These are phyloP conservation scores for Sphaerosporella brunnea DNA, from an alignment of 495 filamentous ascomycete species.

Conservation along the genomic window DNA sequence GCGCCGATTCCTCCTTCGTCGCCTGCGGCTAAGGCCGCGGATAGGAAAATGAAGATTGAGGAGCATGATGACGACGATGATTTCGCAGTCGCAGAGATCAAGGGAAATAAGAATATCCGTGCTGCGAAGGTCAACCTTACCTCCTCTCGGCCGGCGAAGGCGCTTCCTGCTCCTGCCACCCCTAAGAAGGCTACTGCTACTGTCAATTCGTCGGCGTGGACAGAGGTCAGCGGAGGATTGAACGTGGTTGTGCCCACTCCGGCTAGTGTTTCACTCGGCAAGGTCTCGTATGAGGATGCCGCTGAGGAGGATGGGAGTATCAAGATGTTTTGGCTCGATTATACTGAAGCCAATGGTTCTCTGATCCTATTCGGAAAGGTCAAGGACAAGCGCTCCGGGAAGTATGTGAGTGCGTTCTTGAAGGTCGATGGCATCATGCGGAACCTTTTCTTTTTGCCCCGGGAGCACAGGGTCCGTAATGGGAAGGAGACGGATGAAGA, in stretches of 20 bases:
- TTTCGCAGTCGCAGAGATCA: constrained; percentile 32
- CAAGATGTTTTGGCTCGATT: constrained; percentile 93
- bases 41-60: constrained; percentile 47
- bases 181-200: constrained; percentile 15
- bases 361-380: constrained; percentile 94
- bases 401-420: constrained; percentile 78
- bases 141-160: constrained; percentile 65
- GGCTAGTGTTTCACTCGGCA: constrained; percentile 47
- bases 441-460: constrained; percentile 84
- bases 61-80: constrained; percentile 66
- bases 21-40: constrained; percentile 59
- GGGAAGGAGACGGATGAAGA: constrained; percentile 59
- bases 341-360: constrained; percentile 79
- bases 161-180: constrained; percentile 31
- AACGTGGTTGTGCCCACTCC: constrained; percentile 62
- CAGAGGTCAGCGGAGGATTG: constrained; percentile 64
- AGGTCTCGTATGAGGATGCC: constrained; percentile 60
- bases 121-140: constrained; percentile 66
- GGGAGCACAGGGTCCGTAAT: constrained; percentile 42
- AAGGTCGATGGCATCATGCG: constrained; percentile 90
- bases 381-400: constrained; percentile 63
- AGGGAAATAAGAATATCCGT: constrained; percentile 37
- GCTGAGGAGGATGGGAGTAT: constrained; percentile 82
- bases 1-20: constrained; percentile 55
- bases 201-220: constrained; percentile 77